Base-by-base conservation (phyloP, 495 filamentous ascomycete species). In the Aspergillus olivimuriae region DNA sequence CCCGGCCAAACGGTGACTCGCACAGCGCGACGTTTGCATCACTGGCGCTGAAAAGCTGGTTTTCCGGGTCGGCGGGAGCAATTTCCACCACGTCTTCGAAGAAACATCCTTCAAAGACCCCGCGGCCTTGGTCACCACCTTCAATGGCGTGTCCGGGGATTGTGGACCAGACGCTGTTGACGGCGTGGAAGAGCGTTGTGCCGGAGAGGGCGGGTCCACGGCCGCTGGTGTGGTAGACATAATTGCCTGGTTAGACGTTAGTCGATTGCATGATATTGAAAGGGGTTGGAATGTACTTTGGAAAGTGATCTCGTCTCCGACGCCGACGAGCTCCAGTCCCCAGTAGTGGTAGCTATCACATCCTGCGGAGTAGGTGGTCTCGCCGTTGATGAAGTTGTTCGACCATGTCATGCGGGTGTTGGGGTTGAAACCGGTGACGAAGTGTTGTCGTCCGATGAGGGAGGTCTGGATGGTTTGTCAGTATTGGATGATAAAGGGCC, bases 311-410 rank as follows among this genome's bases (percentile, higher is more conserved):
- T 58, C 50, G 42, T 73, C 68, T 36, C 48, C 58, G 7, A 61
- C 60, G 6, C 72, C 70, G 41, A 62, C 60, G 51, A 74, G 58
- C 41, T 66, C 61, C 33, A 75, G 51, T 18, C 55, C 58, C 69
- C 70, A 73, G 62, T 75, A 74, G 49, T 68, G 63, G 50, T 68
- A 62, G 41, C 73, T 65, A 28, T 28, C 24, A 47, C 70, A 74
- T 31, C 57, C 62, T 9, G 69, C 67, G 20, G 63, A 69, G 65
- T 65, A 74, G 36, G 39, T 52, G 4, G 68, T 70, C 10, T 43
- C 36, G 36, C 70, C 70, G 39, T 74, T 57, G 50, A 73, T 62
- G 52, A 72, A 62, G 39, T 66, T 44, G 41, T 44, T 44, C 11
- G 41, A 44, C 18, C 32, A 23, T 16, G 41, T 68, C 4, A 72